phyloP scores from a whole-genome alignment of 352 stramenopile species.

The Blastocystis sp. region DNA sequence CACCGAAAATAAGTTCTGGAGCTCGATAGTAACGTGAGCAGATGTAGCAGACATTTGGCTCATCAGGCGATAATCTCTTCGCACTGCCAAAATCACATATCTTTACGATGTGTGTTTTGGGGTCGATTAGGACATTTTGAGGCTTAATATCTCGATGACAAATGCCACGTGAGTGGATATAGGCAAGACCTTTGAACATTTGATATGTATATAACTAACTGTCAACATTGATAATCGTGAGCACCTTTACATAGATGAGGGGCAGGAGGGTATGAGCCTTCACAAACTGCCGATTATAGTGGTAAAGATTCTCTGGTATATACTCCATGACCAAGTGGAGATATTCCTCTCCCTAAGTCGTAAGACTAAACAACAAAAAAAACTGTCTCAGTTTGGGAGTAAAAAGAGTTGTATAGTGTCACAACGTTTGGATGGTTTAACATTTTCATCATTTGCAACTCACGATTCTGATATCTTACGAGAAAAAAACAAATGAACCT shows the following conservation, averaged over 20 bases:
- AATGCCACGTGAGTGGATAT: slow-evolving; percentile 94
- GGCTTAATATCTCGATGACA: slow-evolving; percentile 99
- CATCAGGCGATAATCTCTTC: slow-evolving; percentile 87
- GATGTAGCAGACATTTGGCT: slow-evolving; percentile 99
- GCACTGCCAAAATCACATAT: slow-evolving; percentile 96
- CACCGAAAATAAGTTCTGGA: slow-evolving; percentile 98
- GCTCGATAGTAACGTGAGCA: slow-evolving; percentile 97
- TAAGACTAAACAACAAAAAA: neutral
- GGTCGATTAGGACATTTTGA: slow-evolving; percentile 96
- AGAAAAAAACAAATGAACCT: slow-evolving; percentile 69
- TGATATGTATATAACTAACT: slow-evolving; percentile 96
- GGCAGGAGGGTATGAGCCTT: slow-evolving; percentile 93
- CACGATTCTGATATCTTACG: slow-evolving; percentile 78
- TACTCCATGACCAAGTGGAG: slow-evolving; percentile 98
- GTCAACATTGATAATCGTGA: neutral
- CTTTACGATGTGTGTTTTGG: slow-evolving; percentile 91
- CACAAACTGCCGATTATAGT: slow-evolving; percentile 86
- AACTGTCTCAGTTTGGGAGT: slow-evolving; percentile 72
- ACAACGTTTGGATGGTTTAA: slow-evolving; percentile 98
- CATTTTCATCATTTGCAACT: slow-evolving; percentile 98
- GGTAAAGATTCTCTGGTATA: slow-evolving; percentile 97
- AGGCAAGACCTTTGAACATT: slow-evolving; percentile 88
- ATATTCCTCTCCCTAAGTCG: slow-evolving; percentile 77
- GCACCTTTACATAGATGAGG: slow-evolving; percentile 85
- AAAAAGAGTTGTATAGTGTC: slow-evolving; percentile 97